Percentiles rank a stretch among this genome's conserved stretches.
Conservation (phyloP, 179 eudicot species). For the Actinidia polygama region DNA sequence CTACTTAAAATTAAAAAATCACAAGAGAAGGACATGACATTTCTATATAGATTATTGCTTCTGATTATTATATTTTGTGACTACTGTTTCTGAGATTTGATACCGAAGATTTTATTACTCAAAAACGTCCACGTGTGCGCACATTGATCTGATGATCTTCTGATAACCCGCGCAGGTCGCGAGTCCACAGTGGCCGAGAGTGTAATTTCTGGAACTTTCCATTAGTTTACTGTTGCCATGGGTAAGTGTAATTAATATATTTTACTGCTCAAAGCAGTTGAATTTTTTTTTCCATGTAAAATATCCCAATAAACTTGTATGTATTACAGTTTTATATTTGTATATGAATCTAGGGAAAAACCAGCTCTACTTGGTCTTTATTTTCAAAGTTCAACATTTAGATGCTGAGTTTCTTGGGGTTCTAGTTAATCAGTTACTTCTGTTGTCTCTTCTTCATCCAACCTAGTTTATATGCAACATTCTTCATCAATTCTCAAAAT, state of each 20-base stretch:
- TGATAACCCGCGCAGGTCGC: constrained; percentile 64
- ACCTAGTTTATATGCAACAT: too few relatives aligned
- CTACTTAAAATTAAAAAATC: too few relatives aligned
- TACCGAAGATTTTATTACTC: background rate
- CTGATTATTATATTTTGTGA: too few relatives aligned
- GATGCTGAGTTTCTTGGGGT: background rate
- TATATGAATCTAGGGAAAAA: background rate
- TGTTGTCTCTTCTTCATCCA: too few relatives aligned
- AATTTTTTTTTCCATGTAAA: background rate
- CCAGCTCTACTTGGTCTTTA: background rate
- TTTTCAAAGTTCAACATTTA: background rate
- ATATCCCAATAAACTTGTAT: background rate
- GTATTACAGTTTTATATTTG: background rate
- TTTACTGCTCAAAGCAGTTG: background rate
- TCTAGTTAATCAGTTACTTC: too few relatives aligned
- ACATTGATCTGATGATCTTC: background rate
- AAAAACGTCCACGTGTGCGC: background rate
- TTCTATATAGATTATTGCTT: background rate
- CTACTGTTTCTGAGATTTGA: background rate
- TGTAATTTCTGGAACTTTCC: constrained; percentile 22
- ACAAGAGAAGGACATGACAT: background rate
- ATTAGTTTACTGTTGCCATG: background rate
- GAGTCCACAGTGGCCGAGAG: constrained; percentile 98
- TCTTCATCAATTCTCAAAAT: too few relatives aligned
- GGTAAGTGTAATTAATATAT: constrained; percentile 2